phyloP scores from a whole-genome alignment of 2,329 filamentous ascomycete species.

The Colletotrichum gigasporum region DNA sequence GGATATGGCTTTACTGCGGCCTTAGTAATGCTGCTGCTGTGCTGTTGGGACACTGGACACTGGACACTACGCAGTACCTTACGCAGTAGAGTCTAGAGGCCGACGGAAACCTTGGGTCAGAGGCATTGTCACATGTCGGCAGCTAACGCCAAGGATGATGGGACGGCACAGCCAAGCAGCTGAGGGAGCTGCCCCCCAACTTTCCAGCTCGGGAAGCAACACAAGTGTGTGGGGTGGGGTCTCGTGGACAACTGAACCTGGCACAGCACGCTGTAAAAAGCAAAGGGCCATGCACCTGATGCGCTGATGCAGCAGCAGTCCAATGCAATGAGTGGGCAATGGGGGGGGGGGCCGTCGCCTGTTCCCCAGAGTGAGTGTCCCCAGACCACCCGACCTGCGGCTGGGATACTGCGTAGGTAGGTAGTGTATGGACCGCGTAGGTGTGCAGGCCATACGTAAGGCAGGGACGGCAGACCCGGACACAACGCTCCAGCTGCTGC shows the following conservation, averaged over 20 bases:
- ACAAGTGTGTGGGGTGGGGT: conserved; percentile 18
- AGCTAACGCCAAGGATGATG: conserved; percentile 16
- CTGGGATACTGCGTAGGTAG: not conserved
- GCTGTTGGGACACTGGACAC: not conserved
- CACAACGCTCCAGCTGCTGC: not conserved
- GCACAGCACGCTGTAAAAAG: not conserved
- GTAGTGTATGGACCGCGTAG: too few relatives aligned
- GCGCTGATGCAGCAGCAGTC: not conserved
- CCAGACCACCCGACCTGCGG: not conserved
- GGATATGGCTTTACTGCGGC: not conserved
- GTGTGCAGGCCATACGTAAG: too few relatives aligned
- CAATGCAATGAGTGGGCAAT: not conserved
- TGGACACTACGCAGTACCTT: too few relatives aligned
- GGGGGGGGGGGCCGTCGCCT: not conserved
- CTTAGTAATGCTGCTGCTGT: too few relatives aligned
- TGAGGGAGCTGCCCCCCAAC: conserved; percentile 20
- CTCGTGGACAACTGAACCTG: conserved; percentile 19
- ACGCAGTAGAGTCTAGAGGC: too few relatives aligned
- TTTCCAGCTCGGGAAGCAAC: conserved; percentile 12
- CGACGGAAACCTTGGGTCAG: too few relatives aligned
- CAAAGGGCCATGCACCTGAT: conserved; percentile 15
- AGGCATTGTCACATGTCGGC: conserved; percentile 30
- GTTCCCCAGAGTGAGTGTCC: not conserved
- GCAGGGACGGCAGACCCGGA: conserved; percentile 10
- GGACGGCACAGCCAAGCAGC: conserved; percentile 25